phyloP scores from a whole-genome alignment of 108 stramenopile species.

The Discostella stelligeroides region DNA sequence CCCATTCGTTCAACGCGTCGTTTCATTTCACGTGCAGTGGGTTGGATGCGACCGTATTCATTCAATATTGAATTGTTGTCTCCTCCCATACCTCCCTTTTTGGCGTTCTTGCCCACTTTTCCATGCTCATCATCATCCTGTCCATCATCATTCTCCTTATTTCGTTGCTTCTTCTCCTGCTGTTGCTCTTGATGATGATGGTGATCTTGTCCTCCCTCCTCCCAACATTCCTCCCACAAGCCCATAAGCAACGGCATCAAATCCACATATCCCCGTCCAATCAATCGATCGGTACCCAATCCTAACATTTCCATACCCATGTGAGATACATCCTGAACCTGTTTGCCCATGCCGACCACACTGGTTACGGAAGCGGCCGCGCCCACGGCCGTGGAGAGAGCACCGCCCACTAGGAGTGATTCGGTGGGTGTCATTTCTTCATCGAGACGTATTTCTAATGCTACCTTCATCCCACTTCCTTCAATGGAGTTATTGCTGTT shows the following conservation, averaged over 20 bases:
- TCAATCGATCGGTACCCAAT: slow-evolving; percentile 55
- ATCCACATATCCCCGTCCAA: slow-evolving; percentile 71
- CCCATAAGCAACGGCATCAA: slow-evolving; percentile 71
- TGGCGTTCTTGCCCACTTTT: neutral
- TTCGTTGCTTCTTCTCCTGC: no score
- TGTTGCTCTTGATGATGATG: no score
- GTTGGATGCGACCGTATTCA: slow-evolving; percentile 29
- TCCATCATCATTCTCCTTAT: slow-evolving; percentile 5
- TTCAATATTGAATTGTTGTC: slow-evolving; percentile 20
- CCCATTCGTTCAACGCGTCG: slow-evolving; percentile 37
- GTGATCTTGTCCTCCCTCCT: slow-evolving; percentile 48
- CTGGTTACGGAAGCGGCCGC: slow-evolving; percentile 58
- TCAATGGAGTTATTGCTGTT: no score
- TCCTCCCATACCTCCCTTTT: neutral
- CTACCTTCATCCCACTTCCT: no score
- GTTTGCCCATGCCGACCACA: slow-evolving; percentile 41
- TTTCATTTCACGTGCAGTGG: slow-evolving; percentile 1
- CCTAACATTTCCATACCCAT: slow-evolving; percentile 34
- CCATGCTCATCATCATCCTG: neutral
- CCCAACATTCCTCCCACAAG: slow-evolving; percentile 53
- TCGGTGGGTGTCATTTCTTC: slow-evolving; percentile 60
- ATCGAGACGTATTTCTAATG: slow-evolving; percentile 62
- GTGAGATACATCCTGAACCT: neutral
- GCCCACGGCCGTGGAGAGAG: slow-evolving; percentile 20
- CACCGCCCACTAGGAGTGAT: slow-evolving; percentile 39